Percentiles rank a stretch among this genome's conserved stretches.
These are phyloP conservation scores for Chrysoporthe deuterocubensis DNA, from an alignment of 2,329 filamentous ascomycete genomes.

Conservation along the genomic window DNA sequence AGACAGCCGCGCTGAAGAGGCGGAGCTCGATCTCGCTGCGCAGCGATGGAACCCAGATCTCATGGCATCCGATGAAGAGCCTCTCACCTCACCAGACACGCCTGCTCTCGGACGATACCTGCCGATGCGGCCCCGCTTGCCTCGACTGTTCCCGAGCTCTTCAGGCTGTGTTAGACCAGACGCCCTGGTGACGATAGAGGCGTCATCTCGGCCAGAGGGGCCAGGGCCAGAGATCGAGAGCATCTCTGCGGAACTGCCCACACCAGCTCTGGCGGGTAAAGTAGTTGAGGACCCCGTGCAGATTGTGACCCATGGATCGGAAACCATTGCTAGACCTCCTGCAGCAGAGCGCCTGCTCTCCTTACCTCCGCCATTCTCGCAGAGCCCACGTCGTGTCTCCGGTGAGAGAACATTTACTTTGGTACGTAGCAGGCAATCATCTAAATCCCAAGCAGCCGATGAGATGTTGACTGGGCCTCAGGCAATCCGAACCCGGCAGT, in stretches of 20 bases:
- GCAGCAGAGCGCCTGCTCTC: neutral
- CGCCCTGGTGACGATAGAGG: neutral
- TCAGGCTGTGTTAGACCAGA: neutral
- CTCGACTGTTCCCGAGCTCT: neutral
- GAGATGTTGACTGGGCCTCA: slow-evolving; percentile 15
- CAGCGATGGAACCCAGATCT: neutral
- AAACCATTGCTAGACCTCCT: neutral
- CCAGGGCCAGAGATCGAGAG: neutral
- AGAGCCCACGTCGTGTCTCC: slow-evolving; percentile 9
- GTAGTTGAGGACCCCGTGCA: neutral
- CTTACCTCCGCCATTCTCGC: slow-evolving; percentile 17
- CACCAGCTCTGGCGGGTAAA: neutral
- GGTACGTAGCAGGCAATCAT: slow-evolving; percentile 13
- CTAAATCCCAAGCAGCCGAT: neutral
- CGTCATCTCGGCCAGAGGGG: neutral
- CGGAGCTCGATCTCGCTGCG: neutral
- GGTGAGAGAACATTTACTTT: slow-evolving; percentile 14
- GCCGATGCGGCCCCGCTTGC: slow-evolving; percentile 17
- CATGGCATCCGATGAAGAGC: neutral
- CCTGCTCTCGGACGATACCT: slow-evolving; percentile 12
- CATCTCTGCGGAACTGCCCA: neutral
- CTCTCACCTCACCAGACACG: slow-evolving; percentile 12
- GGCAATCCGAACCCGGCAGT: slow-evolving; percentile 21
- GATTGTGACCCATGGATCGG: neutral
- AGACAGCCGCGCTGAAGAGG: neutral